phyloP scores from a whole-genome alignment of 176 grass and related monocot species.

The Panicum miliaceum region DNA sequence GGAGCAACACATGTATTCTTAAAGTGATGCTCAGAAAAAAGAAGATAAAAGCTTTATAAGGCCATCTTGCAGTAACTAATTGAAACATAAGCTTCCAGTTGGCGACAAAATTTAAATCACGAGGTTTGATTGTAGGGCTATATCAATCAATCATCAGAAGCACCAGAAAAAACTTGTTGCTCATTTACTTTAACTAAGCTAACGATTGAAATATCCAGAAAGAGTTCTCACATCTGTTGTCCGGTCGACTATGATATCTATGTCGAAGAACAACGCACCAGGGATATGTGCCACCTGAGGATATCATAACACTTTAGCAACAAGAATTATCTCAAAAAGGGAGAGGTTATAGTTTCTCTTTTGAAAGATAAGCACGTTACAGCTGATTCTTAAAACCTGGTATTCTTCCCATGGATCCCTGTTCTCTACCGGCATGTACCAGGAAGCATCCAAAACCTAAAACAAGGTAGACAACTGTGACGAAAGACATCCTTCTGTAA shows the following conservation, averaged over 20 bases:
- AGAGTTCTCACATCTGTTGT: conserved; percentile 65
- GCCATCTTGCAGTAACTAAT: neutral
- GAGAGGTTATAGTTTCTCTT: neutral
- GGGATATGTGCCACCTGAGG: conserved; percentile 76
- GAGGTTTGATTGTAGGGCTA: neutral
- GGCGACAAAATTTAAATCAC: neutral
- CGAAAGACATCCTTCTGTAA: neutral
- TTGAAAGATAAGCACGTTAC: neutral
- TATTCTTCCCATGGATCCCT: conserved; percentile 80
- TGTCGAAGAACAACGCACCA: conserved; percentile 79
- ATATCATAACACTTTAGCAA: conserved; percentile 47
- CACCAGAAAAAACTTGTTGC: neutral
- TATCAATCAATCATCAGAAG: neutral
- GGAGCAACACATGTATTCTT: neutral
- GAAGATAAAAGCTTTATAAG: neutral
- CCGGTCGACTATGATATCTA: conserved; percentile 72
- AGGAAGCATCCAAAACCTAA: conserved; percentile 95
- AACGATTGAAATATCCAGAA: conserved; percentile 7
- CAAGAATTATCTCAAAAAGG: conserved; percentile 18
- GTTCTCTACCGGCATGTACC: conserved; percentile 88
- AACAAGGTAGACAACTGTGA: neutral
- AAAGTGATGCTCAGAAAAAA: neutral
- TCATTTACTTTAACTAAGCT: conserved; percentile 22
- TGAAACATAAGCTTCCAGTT: neutral
- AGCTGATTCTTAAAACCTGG: conserved; percentile 57